Conservation (phyloP, 257 asterid species). For the Buddleja alternifolia region DNA sequence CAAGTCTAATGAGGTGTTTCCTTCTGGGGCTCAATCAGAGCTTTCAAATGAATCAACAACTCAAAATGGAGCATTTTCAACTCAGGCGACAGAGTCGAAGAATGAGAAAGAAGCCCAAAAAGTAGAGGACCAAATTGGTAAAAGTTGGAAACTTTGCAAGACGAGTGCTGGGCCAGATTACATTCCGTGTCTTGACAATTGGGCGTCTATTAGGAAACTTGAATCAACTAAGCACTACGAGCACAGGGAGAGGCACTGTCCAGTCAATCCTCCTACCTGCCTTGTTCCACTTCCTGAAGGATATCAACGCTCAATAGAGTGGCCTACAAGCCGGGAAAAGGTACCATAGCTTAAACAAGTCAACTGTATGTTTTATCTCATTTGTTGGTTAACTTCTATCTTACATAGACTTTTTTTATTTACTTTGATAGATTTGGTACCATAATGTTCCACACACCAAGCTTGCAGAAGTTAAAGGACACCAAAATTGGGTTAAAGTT, state of each 20-base stretch:
- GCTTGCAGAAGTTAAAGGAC: constrained; percentile 90
- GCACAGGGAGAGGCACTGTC: constrained; percentile 99
- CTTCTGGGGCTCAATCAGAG: constrained; percentile 90
- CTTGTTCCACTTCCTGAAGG: constrained; percentile 91
- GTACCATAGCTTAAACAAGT: constrained; percentile 36
- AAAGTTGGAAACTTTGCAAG: constrained; percentile 86
- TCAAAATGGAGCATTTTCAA: constrained; percentile 75
- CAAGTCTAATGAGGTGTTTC: constrained; percentile 56
- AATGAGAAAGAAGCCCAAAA: constrained; percentile 77
- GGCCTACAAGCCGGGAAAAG: constrained; percentile 99
- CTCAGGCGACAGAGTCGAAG: constrained; percentile 88
- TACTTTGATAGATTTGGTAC: constrained; percentile 81
- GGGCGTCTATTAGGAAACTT: constrained; percentile 71
- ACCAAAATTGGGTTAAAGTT: constrained; percentile 97
- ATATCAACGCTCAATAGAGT: constrained; percentile 73
- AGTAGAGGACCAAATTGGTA: constrained; percentile 43
- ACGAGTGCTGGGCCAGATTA: constrained; percentile 89
- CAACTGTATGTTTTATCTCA: constrained; percentile 1
- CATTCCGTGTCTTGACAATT: constrained; percentile 96
- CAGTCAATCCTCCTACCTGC: constrained; percentile 88
- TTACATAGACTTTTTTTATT: constrained; percentile 18
- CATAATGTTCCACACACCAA: constrained; percentile 92
- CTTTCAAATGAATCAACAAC: constrained; percentile 74
- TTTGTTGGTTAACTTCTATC: constrained; percentile 9
- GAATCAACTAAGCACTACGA: constrained; percentile 88